Percentiles rank a stretch among this genome's conserved stretches.
Conservation (phyloP, 192 early-diverging fungal species). For the Gonapodya prolifera region DNA sequence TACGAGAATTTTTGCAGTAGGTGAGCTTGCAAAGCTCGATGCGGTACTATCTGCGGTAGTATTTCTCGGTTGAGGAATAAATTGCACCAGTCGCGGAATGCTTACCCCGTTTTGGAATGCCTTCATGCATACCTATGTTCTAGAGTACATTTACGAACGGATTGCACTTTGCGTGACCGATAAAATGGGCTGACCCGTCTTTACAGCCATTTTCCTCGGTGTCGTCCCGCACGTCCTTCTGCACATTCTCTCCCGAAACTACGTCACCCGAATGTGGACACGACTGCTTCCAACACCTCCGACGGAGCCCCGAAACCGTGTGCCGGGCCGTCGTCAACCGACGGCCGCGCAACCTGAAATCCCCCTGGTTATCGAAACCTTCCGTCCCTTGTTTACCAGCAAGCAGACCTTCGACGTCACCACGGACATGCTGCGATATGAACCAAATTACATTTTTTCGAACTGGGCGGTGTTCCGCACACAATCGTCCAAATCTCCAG, state of each 20-base stretch:
- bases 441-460: not conserved
- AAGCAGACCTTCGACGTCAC: not conserved
- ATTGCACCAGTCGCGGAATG: not conserved
- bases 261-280: not conserved
- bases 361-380: not conserved
- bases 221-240: not conserved
- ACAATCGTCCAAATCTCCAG: not conserved
- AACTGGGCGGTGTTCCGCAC: not conserved
- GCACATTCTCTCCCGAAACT: not conserved
- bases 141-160: too few species aligned
- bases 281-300: not conserved
- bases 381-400: not conserved
- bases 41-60: not conserved
- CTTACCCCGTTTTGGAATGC: not conserved
- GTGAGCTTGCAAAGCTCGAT: not conserved
- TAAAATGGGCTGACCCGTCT: not conserved
- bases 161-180: too few species aligned
- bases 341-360: not conserved
- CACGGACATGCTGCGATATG: not conserved
- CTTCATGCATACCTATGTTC: too few species aligned
- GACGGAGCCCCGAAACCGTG: not conserved
- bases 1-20: not conserved
- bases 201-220: not conserved
- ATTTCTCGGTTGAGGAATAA: not conserved
- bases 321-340: not conserved